Evolutionary conservation across 1,284 basidiomycete genomes (phyloP).

Genomic region (Coniferiporia sulphurascens): DNA sequence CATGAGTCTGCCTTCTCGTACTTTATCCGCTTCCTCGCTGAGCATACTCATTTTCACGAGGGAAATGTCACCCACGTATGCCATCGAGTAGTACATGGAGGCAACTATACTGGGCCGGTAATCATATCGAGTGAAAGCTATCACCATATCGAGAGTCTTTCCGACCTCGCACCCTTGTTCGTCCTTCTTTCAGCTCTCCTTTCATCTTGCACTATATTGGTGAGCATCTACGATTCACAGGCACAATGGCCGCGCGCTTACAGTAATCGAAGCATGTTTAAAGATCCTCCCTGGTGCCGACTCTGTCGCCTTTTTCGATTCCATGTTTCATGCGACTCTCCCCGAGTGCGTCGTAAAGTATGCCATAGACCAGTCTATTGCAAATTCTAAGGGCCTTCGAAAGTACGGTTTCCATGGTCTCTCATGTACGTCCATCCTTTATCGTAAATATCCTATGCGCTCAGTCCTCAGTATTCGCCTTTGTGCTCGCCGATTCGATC

Average conservation of each 20-base stretch:
- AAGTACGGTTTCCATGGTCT: conserved; percentile 90
- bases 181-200: conserved; percentile 28
- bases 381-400: conserved; percentile 59
- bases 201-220: neutral
- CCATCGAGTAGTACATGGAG: conserved; percentile 82
- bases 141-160: conserved; percentile 68
- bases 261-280: conserved; percentile 59
- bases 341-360: conserved; percentile 73
- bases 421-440: conserved; percentile 45
- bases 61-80: conserved; percentile 51
- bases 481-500: too few species aligned
- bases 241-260: conserved; percentile 58
- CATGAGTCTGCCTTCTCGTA: conserved; percentile 61
- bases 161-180: conserved; percentile 76
- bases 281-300: conserved; percentile 55
- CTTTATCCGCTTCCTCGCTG: conserved; percentile 49
- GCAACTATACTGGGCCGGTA: conserved; percentile 65
- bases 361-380: conserved; percentile 62
- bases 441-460: neutral
- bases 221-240: conserved; percentile 28
- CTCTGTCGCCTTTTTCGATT: conserved; percentile 78
- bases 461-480: too few species aligned
- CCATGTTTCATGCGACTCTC: conserved; percentile 77
- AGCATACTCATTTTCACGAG: conserved; percentile 39
- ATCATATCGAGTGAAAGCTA: conserved; percentile 57